phyloP scores from a whole-genome alignment of 306 rosid genomes.

The Casuarina glauca region DNA sequence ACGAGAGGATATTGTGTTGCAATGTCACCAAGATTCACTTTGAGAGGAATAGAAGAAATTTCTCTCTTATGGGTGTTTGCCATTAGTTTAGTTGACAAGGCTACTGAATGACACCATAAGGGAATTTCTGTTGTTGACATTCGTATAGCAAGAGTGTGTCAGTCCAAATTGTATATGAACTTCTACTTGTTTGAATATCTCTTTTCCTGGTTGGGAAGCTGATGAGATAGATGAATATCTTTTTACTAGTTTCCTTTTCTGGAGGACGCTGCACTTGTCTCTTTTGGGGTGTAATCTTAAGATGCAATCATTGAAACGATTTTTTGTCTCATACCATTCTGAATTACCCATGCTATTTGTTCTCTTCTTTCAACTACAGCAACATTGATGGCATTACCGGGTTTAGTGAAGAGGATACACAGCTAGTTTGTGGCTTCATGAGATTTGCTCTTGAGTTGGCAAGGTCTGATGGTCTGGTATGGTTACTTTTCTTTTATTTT shows the following conservation, averaged over 20 bases:
- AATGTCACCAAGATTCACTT: neutral
- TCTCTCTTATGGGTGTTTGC: neutral
- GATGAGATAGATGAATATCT: neutral
- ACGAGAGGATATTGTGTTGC: neutral
- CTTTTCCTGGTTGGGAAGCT: neutral
- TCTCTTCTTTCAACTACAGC: constrained; percentile 48
- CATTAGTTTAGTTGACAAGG: neutral
- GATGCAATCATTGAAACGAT: neutral
- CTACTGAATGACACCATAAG: neutral
- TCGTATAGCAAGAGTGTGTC: neutral
- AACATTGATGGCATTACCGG: constrained; percentile 86
- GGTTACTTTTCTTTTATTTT: neutral
- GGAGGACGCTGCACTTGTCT: constrained; percentile 1
- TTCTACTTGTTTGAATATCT: neutral
- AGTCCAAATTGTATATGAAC: neutral
- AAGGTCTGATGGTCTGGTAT: constrained; percentile 59
- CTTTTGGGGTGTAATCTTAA: neutral
- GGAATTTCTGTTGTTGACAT: neutral
- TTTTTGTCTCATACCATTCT: constrained; percentile 7
- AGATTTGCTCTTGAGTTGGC: constrained; percentile 67
- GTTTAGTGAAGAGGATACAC: constrained; percentile 61
- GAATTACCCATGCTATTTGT: constrained; percentile 20
- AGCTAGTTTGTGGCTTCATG: constrained; percentile 62
- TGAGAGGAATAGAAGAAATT: neutral
- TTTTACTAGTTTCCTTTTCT: neutral